A percentile compares a stretch with the other conserved stretches of the same genome.
These are phyloP conservation scores for Triticum urartu DNA, from an alignment of 176 grass and related monocot species.

Conservation along the genomic window DNA sequence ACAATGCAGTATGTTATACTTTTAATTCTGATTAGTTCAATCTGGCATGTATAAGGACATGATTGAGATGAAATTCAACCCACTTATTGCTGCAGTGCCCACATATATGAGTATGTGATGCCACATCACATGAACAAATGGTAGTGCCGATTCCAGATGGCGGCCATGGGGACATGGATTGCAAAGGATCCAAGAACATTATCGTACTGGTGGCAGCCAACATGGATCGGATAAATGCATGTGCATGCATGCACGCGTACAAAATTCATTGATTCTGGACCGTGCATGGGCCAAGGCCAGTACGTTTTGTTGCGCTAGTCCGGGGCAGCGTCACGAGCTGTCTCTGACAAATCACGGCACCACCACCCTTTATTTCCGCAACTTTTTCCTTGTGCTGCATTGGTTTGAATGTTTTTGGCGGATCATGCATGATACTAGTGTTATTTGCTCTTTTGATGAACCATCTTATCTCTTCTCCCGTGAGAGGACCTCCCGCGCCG, in stretches of 20 bases:
- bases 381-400: neutral
- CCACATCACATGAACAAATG: too few species aligned
- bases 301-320: conserved; percentile 14
- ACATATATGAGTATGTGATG: too few species aligned
- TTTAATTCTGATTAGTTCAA: neutral
- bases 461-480: neutral
- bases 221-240: neutral
- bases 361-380: neutral
- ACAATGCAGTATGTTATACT: neutral
- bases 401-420: neutral
- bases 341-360: conserved; percentile 20
- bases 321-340: conserved; percentile 16
- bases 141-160: neutral
- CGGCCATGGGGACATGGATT: neutral
- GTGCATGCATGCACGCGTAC: neutral
- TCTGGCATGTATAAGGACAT: neutral
- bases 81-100: too few species aligned
- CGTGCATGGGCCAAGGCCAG: conserved; percentile 30
- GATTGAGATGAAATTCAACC: neutral
- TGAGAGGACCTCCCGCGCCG: neutral
- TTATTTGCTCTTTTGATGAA: neutral
- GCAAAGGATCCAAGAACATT: conserved; percentile 11
- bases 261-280: neutral
- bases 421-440: neutral
- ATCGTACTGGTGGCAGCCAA: neutral